Evolutionary conservation across 768 basidiomycete species (phyloP).

Genomic region (Agrocybe praecox): DNA sequence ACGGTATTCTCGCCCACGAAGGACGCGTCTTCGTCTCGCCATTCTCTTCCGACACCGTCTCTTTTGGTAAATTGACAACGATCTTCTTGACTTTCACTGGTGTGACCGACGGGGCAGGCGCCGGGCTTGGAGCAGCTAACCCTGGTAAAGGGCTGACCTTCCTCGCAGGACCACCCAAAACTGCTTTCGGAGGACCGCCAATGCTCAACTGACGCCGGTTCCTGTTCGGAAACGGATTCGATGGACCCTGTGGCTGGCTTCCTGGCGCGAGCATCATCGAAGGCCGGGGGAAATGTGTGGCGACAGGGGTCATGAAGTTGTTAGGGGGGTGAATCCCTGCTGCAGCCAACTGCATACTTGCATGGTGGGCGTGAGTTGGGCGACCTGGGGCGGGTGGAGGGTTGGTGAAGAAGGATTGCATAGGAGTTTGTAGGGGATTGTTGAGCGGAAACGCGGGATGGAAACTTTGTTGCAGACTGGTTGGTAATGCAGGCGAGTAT

Average conservation of each 20-base stretch:
- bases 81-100: slow-evolving; percentile 66
- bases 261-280: slow-evolving; percentile 45
- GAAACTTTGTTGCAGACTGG: slow-evolving; percentile 58
- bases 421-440: slow-evolving; percentile 66
- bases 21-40: slow-evolving; percentile 44
- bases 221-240: slow-evolving; percentile 57
- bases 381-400: slow-evolving; percentile 53
- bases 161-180: slow-evolving; percentile 76
- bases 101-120: slow-evolving; percentile 33
- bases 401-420: slow-evolving; percentile 68
- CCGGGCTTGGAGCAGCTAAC: slow-evolving; percentile 28
- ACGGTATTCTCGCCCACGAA: slow-evolving; percentile 64
- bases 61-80: slow-evolving; percentile 72
- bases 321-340: slow-evolving; percentile 59
- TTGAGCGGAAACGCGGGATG: slow-evolving; percentile 54
- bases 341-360: slow-evolving; percentile 68
- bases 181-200: slow-evolving; percentile 88
- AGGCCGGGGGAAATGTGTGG: slow-evolving; percentile 55
- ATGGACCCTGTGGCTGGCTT: slow-evolving; percentile 34
- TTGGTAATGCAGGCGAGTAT: slow-evolving; percentile 68
- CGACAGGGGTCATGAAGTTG: slow-evolving; percentile 59
- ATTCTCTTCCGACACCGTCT: slow-evolving; percentile 50
- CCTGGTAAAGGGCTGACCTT: slow-evolving; percentile 72
- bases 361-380: slow-evolving; percentile 51
- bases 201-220: slow-evolving; percentile 74